Conservation (phyloP, 2,329 filamentous ascomycete species). For the Nigrospora osmanthi region DNA sequence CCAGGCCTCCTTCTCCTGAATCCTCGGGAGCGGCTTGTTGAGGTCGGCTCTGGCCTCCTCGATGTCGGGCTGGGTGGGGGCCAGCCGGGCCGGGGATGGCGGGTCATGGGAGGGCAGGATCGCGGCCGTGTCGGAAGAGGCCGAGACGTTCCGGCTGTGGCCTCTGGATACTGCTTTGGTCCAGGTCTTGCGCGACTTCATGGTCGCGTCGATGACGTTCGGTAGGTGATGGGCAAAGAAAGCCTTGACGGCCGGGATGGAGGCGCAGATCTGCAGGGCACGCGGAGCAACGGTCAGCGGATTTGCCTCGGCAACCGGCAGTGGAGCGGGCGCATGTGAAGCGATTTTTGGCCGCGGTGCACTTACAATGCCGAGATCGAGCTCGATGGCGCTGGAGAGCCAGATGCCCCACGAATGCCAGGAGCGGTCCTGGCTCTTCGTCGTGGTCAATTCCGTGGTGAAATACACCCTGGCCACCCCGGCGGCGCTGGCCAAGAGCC, state of each 20-base stretch:
- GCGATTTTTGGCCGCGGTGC: not conserved
- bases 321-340: too few relatives aligned
- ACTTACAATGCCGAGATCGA: conserved; percentile 34
- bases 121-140: too few relatives aligned
- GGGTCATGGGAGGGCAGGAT: too few relatives aligned
- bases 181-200: too few relatives aligned
- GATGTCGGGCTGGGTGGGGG: conserved; percentile 1
- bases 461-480: conserved; percentile 29
- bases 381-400: conserved; percentile 27
- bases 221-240: conserved; percentile 22
- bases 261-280: conserved; percentile 30
- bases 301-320: too few relatives aligned
- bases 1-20: conserved; percentile 6
- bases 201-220: not conserved
- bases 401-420: conserved; percentile 28
- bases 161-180: too few relatives aligned
- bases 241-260: conserved; percentile 33
- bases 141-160: too few relatives aligned
- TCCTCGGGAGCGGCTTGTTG: conserved; percentile 21
- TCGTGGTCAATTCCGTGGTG: conserved; percentile 19
- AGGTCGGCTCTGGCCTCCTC: conserved; percentile 8
- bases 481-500: conserved; percentile 34
- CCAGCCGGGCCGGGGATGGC: too few relatives aligned
- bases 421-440: conserved; percentile 20
- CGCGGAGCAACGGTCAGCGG: not conserved